Conservation (phyloP, 495 filamentous ascomycete species). For the Hyaloscypha finlandica region DNA sequence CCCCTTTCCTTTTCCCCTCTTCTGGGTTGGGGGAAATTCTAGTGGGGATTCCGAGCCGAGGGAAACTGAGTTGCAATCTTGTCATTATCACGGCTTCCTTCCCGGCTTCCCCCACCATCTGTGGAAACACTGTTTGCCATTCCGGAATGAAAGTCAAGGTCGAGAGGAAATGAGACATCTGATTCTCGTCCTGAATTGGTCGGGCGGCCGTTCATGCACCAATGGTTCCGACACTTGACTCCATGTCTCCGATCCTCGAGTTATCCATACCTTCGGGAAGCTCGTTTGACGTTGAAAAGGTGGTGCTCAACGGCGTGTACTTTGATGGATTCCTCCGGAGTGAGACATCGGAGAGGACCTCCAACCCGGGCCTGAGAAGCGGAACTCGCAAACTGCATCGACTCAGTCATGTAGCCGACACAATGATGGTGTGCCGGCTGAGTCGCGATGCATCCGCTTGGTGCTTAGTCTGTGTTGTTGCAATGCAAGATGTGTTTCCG, state of each 20-base stretch:
- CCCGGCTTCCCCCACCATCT: not conserved
- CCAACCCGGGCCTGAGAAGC: not conserved
- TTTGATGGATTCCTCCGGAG: conserved; percentile 14
- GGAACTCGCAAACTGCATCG: not conserved
- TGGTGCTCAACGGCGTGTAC: not conserved
- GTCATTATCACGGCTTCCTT: conserved; percentile 1
- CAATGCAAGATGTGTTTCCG: not conserved
- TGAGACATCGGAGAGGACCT: conserved; percentile 13
- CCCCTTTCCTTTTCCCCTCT: not conserved
- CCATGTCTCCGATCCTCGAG: conserved; percentile 13
- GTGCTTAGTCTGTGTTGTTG: not conserved
- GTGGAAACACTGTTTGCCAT: not conserved
- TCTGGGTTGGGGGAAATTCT: not conserved
- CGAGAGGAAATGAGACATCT: not conserved
- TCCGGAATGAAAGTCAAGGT: not conserved
- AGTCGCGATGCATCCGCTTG: not conserved
- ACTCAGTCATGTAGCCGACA: not conserved
- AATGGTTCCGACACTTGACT: not conserved
- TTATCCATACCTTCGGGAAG: not conserved
- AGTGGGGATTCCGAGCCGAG: no score
- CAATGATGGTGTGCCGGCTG: not conserved
- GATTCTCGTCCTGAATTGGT: not conserved
- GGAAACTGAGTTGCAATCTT: not conserved
- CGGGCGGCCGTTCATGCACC: not conserved
- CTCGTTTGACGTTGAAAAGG: conserved; percentile 3